phyloP scores from a whole-genome alignment of 192 early-diverging fungal genomes.

The Coemansia sp. region DNA sequence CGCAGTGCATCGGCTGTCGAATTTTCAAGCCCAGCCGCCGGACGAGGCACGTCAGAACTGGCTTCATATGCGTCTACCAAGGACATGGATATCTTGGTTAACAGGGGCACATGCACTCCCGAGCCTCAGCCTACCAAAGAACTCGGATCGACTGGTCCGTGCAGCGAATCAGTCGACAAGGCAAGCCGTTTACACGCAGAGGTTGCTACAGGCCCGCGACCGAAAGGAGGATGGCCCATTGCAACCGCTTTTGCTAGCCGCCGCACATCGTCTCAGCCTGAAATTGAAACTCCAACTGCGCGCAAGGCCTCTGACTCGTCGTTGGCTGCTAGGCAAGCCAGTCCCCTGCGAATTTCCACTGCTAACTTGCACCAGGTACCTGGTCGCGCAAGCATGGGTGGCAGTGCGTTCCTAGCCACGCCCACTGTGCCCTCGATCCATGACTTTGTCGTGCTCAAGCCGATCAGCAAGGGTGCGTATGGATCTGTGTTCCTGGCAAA shows the following conservation, averaged over 20 bases:
- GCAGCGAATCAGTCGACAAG: background rate
- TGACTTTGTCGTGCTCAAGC: slow-evolving; percentile 88
- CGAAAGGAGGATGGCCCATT: background rate
- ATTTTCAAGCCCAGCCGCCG: background rate
- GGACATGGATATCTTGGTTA: background rate
- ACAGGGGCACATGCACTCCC: background rate
- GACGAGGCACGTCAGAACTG: background rate
- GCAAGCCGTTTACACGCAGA: background rate
- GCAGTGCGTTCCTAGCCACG: slow-evolving; percentile 31
- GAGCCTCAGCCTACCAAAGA: background rate
- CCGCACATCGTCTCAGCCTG: background rate
- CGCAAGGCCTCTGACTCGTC: background rate
- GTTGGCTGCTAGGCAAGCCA: background rate
- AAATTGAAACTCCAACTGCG: background rate
- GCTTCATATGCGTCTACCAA: background rate
- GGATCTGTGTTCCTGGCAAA: slow-evolving; percentile 84
- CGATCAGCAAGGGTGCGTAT: slow-evolving; percentile 86
- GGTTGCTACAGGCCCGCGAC: background rate
- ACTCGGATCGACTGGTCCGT: background rate
- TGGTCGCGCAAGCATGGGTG: slow-evolving; percentile 9
- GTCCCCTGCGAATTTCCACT: slow-evolving; percentile 11
- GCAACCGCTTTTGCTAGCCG: background rate
- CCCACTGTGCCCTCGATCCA: slow-evolving; percentile 74
- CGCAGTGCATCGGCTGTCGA: background rate
- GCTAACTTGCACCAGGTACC: slow-evolving; percentile 1